Evolutionary conservation across 2,329 filamentous ascomycete genomes (phyloP).

Genomic region (Phyllosticta citriasiana): DNA sequence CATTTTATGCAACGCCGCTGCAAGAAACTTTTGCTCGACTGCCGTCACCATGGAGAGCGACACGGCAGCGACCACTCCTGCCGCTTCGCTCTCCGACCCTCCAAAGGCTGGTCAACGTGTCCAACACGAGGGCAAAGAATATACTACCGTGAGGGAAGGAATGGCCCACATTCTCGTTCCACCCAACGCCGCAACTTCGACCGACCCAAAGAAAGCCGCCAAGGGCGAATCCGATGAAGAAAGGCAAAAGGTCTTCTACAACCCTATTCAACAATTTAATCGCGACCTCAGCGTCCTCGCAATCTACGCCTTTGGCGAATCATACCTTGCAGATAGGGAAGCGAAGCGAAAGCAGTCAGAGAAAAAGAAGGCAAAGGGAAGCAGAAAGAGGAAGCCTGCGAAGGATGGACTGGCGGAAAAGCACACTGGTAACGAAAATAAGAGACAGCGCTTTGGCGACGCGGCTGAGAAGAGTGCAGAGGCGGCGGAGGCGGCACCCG

Average conservation of each 20-base stretch:
- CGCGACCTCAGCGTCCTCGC: constrained; percentile 87
- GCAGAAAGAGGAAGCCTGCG: constrained; percentile 7
- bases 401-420: neutral
- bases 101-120: constrained; percentile 24
- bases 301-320: constrained; percentile 79
- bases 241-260: constrained; percentile 86
- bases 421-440: constrained; percentile 14
- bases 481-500: neutral
- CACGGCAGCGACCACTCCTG: neutral
- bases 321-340: constrained; percentile 42
- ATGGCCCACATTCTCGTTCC: constrained; percentile 58
- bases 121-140: constrained; percentile 41
- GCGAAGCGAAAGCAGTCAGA: constrained; percentile 20
- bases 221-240: constrained; percentile 38
- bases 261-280: constrained; percentile 98
- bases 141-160: constrained; percentile 56
- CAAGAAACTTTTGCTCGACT: neutral
- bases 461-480: constrained; percentile 3
- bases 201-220: constrained; percentile 30
- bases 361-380: constrained; percentile 25
- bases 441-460: constrained; percentile 14
- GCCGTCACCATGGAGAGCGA: neutral
- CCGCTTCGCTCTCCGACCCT: constrained; percentile 17
- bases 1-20: neutral
- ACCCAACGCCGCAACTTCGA: constrained; percentile 38